These are phyloP conservation scores for Tetrahymena borealis DNA, from an alignment of 73 alveolate species.

Conservation along the genomic window DNA sequence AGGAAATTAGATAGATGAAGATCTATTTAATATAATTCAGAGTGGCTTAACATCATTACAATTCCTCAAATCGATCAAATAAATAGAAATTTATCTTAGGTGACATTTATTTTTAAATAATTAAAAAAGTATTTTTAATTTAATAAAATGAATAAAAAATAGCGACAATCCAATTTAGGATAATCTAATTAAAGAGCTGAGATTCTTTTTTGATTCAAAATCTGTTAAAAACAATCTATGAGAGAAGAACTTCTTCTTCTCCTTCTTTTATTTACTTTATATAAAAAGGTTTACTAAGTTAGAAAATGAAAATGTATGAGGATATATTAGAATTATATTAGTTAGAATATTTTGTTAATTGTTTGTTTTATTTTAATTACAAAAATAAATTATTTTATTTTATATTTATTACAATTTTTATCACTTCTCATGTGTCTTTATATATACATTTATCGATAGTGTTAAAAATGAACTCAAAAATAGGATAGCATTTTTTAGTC, in stretches of 20 bases:
- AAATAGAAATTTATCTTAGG: too few species aligned
- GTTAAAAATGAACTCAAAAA: not conserved
- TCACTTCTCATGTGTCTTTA: not conserved
- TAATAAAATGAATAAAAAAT: not conserved
- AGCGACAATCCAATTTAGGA: not conserved
- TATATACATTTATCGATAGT: not conserved
- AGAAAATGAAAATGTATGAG: too few species aligned
- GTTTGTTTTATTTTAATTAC: too few species aligned
- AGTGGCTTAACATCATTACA: not conserved
- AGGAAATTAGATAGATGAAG: not conserved
- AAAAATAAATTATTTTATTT: too few species aligned
- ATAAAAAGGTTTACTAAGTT: too few species aligned
- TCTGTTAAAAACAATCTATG: not conserved
- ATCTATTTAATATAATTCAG: not conserved
- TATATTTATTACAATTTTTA: too few species aligned
- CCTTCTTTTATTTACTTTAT: not conserved
- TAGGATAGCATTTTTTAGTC: not conserved
- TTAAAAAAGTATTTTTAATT: too few species aligned
- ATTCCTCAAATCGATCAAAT: not conserved
- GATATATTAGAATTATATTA: too few species aligned
- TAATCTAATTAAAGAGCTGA: not conserved
- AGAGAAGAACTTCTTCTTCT: too few species aligned
- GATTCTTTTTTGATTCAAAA: not conserved
- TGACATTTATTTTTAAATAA: too few species aligned
- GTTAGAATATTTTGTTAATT: too few species aligned